Conservation (phyloP, 176 grass and related monocot genomes). For the Musa itinerans region DNA sequence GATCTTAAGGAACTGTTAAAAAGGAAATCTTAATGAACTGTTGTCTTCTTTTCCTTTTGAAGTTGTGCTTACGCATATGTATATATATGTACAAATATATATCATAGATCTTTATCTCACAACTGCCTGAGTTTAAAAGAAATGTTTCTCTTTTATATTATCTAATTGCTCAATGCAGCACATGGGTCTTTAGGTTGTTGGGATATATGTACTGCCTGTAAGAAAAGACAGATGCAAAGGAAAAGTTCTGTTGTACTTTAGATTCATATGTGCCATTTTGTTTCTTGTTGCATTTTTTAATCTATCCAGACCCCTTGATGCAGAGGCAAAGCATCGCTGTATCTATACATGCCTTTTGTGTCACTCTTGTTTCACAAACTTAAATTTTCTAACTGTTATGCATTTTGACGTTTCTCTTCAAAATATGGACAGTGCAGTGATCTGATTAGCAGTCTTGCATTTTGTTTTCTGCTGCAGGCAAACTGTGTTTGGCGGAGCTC, state of each 20-base stretch:
- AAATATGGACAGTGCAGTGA: neutral
- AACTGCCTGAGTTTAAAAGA: too few species aligned
- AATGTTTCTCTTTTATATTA: neutral
- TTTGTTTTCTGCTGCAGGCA: conserved; percentile 40
- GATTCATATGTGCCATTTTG: neutral
- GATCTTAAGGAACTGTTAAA: neutral
- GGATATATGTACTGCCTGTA: too few species aligned
- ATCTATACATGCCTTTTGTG: neutral
- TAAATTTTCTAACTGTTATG: neutral
- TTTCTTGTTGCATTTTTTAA: neutral
- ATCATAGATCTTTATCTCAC: too few species aligned
- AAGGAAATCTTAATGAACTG: too few species aligned
- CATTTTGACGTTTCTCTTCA: neutral
- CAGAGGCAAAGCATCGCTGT: neutral
- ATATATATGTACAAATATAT: too few species aligned
- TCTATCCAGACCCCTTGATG: neutral
- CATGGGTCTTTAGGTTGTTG: neutral
- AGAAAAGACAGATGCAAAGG: neutral
- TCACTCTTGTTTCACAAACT: neutral
- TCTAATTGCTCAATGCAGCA: neutral
- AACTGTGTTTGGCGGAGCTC: conserved; percentile 82
- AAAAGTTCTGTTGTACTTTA: neutral
- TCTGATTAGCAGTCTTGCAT: neutral
- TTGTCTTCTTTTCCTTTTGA: too few species aligned
- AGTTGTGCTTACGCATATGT: too few species aligned